Evolutionary conservation across 1,139 yeast species (phyloP).

Genomic region (Pichia sp.): DNA sequence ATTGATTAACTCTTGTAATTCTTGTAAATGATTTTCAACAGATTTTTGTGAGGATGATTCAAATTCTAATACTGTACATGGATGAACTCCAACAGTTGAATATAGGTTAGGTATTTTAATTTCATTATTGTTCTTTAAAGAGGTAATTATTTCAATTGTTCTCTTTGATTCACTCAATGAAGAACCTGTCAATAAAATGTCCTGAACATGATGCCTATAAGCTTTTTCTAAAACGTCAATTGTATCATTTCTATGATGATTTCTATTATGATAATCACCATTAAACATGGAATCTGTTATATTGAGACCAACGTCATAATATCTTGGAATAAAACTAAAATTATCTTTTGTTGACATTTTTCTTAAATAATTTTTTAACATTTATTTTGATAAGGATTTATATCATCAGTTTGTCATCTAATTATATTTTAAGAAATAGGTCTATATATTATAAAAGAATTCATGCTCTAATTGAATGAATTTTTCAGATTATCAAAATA

Average conservation of each 20-base stretch:
- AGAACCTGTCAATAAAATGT: slow-evolving; percentile 79
- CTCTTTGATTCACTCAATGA: slow-evolving; percentile 55
- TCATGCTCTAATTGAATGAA: too few species aligned
- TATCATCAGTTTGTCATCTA: too few species aligned
- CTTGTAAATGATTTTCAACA: slow-evolving; percentile 36
- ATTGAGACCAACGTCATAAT: slow-evolving; percentile 46
- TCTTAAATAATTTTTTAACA: neutral
- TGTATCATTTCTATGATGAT: slow-evolving; percentile 63
- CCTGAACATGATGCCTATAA: slow-evolving; percentile 52
- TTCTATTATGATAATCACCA: slow-evolving; percentile 65
- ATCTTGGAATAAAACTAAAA: slow-evolving; percentile 17
- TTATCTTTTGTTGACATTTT: neutral
- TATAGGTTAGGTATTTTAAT: slow-evolving; percentile 32
- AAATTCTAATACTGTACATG: slow-evolving; percentile 74
- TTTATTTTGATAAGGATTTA: neutral
- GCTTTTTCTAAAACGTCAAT: slow-evolving; percentile 63
- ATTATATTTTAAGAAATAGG: too few species aligned
- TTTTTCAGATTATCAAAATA: too few species aligned
- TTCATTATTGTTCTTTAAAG: slow-evolving; percentile 28
- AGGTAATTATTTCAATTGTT: slow-evolving; percentile 41
- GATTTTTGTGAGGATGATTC: slow-evolving; percentile 26
- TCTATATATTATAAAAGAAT: too few species aligned
- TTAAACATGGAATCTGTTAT: slow-evolving; percentile 83
- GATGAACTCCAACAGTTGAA: slow-evolving; percentile 91
- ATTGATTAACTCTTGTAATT: slow-evolving; percentile 44